Conservation (phyloP, 441 rosid genomes). For the Jatropha multifida region DNA sequence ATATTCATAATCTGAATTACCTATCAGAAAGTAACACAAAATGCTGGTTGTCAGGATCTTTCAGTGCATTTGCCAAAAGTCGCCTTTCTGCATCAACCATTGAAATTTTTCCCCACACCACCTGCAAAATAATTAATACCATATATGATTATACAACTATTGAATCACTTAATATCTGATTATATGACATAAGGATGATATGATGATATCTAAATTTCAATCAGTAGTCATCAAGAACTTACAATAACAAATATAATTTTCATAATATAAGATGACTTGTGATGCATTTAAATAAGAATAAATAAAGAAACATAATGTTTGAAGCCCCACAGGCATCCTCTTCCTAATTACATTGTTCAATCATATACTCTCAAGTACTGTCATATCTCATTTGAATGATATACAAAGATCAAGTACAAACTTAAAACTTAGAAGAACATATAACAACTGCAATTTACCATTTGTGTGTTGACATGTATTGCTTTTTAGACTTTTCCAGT, state of each 20-base stretch:
- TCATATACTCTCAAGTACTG: neutral
- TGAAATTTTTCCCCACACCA: conserved; percentile 92
- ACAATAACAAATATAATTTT: neutral
- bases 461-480: neutral
- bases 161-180: neutral
- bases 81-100: conserved; percentile 99
- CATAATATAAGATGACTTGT: neutral
- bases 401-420: neutral
- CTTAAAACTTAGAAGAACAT: neutral
- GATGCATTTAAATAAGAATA: neutral
- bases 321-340: neutral
- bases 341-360: neutral
- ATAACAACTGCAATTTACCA: neutral
- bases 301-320: neutral
- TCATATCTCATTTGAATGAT: neutral
- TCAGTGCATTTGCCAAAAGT: conserved; percentile 78
- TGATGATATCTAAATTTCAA: neutral
- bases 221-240: neutral
- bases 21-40: conserved; percentile 96
- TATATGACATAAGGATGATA: neutral
- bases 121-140: conserved; percentile 41
- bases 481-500: neutral
- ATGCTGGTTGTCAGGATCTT: conserved; percentile 91
- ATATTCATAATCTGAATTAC: conserved; percentile 28
- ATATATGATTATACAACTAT: neutral